Evolutionary conservation across 2,329 filamentous ascomycete species (phyloP), one percentile per base, ranked within the genome.

Genomic region (Penicillium occitanis): DNA sequence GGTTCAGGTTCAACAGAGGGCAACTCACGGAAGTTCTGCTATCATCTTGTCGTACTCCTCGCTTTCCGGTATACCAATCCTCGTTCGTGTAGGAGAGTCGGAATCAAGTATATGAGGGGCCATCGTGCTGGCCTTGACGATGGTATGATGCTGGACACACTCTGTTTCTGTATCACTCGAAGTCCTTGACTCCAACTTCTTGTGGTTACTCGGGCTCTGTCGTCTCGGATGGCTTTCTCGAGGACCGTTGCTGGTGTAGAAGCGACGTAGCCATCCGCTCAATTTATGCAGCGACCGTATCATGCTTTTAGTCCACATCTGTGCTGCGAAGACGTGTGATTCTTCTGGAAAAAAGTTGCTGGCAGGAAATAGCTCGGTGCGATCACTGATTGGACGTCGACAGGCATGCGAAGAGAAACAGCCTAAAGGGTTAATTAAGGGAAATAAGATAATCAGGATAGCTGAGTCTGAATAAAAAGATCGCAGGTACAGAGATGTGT

Each of bases 1-100:
- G 4, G 4, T 40, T 25, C 25, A 14, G 4, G 4, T 40, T 25
- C 25, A 14, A 11, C 7, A 35, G 6, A 51, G 44, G 58, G 8
- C 33, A 50, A 64, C 68, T 40, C 65, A 69, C 68, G 63, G 63
- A 30, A 51, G 28, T 37, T 63, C 68, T 25, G 48, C 50, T 42
- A 69, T 50, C 68, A 69, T 69, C 51, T 64, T 66, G n/a, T 57
- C 30, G 44, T 68, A 69, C 30, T 69, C 63, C 13, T 59, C 44
- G 33, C 63, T 61, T 40, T 58, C 48, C 11, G 60, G 66, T n/a
- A 51, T 28, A 10, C 64, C 66, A 5, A 11, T 61, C 30, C 60
- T 63, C 35, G 40, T 19, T 19, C 25, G 19, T 35, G 55, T 66
- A 25, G 48, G 37, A 19, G 57, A 35, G 40, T 55, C 25, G 42